phyloP scores from a whole-genome alignment of 1,284 basidiomycete species.

The Cystobasidium slooffiae region DNA sequence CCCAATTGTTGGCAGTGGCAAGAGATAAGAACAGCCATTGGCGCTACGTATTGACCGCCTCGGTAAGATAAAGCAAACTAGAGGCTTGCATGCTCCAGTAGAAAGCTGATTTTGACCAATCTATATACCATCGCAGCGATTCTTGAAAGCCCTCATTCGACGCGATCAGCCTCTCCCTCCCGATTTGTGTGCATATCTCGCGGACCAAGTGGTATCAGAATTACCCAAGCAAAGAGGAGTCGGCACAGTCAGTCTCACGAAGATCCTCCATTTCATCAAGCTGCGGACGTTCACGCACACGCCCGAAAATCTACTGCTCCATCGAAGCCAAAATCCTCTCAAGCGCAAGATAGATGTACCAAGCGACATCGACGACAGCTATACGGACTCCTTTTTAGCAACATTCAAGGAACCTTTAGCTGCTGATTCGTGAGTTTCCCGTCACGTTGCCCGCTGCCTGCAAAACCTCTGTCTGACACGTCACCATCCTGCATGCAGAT shows the following conservation, averaged over 20 bases:
- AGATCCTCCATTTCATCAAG: constrained; percentile 77
- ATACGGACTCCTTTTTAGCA: constrained; percentile 64
- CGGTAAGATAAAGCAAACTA: constrained; percentile 48
- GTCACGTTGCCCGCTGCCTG: background rate
- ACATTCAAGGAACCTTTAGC: constrained; percentile 58
- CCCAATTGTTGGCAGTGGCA: constrained; percentile 71
- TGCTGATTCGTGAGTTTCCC: constrained; percentile 39
- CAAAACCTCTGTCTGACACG: background rate
- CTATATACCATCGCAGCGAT: constrained; percentile 58
- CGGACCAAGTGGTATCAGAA: constrained; percentile 64
- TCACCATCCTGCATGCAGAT: constrained; percentile 51
- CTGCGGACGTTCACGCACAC: constrained; percentile 73
- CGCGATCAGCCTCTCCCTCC: constrained; percentile 73
- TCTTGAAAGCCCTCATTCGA: constrained; percentile 73
- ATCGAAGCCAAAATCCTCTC: constrained; percentile 78
- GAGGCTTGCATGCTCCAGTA: background rate
- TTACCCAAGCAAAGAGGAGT: constrained; percentile 73
- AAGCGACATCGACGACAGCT: constrained; percentile 57
- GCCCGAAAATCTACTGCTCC: constrained; percentile 74
- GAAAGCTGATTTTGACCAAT: too few relatives aligned
- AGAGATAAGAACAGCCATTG: constrained; percentile 76
- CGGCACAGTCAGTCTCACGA: constrained; percentile 71
- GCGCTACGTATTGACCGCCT: constrained; percentile 82
- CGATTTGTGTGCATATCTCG: constrained; percentile 63
- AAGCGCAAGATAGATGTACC: constrained; percentile 64